Evolutionary conservation across 345 rosid genomes (phyloP).

Genomic region (Aurinia saxatilis): DNA sequence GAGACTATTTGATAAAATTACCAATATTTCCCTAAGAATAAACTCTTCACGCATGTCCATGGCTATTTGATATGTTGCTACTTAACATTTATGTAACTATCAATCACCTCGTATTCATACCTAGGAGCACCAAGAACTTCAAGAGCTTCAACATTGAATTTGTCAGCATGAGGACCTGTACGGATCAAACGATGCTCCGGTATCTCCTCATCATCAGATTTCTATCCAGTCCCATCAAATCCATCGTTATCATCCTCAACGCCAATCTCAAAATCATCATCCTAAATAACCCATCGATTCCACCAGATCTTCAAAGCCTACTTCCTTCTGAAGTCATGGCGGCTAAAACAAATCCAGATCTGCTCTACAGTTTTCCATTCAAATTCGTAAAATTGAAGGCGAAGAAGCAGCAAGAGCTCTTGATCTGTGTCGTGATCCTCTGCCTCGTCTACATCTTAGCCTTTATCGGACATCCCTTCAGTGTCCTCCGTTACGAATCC

Average conservation of each 20-base stretch:
- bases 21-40: too few species aligned
- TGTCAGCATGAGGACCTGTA: conserved; percentile 77
- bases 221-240: conserved; percentile 34
- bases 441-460: too few species aligned
- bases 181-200: conserved; percentile 77
- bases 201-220: conserved; percentile 77
- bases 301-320: conserved; percentile 29
- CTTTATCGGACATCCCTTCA: too few species aligned
- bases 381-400: too few species aligned
- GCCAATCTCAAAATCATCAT: conserved; percentile 65
- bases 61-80: background rate
- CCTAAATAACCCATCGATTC: conserved; percentile 82
- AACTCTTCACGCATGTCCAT: background rate
- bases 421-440: too few species aligned
- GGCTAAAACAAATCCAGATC: too few species aligned
- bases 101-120: conserved; percentile 63
- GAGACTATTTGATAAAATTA: background rate
- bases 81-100: background rate
- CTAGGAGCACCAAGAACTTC: conserved; percentile 83
- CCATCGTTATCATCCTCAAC: conserved; percentile 39
- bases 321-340: too few species aligned
- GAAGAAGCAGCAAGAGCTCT: too few species aligned
- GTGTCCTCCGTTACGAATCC: too few species aligned
- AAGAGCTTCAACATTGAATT: conserved; percentile 94
- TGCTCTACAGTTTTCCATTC: too few species aligned